These are phyloP conservation scores for Phylloporus sp. DNA, from an alignment of 1,284 basidiomycete species.

Conservation along the genomic window DNA sequence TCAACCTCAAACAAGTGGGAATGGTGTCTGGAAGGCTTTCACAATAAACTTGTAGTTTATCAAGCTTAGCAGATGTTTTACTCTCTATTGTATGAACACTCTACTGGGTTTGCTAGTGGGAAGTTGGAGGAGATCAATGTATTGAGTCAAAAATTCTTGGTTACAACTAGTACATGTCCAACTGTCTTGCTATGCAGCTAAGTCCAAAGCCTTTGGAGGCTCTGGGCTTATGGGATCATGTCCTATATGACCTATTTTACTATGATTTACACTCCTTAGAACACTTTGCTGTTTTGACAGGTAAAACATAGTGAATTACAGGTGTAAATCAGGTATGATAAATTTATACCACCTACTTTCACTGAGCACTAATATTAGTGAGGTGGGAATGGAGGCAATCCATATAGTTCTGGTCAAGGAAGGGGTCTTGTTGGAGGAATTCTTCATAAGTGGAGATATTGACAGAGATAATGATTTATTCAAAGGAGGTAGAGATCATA, in stretches of 20 bases:
- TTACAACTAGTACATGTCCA: background rate
- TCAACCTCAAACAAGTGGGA: background rate
- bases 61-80: background rate
- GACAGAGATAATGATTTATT: too few species aligned
- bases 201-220: background rate
- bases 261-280: background rate
- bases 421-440: too few species aligned
- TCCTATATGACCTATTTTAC: background rate
- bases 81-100: background rate
- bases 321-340: background rate
- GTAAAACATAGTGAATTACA: background rate
- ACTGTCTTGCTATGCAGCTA: background rate
- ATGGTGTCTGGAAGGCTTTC: background rate
- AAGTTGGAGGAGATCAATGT: background rate
- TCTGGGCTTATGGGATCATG: background rate
- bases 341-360: too few species aligned
- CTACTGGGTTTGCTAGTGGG: background rate
- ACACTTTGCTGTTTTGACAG: background rate
- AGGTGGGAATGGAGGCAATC: too few species aligned
- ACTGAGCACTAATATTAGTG: too few species aligned
- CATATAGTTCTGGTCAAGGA: too few species aligned
- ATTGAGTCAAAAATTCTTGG: background rate
- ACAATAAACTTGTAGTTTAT: background rate
- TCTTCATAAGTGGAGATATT: too few species aligned
- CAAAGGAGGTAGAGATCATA: too few species aligned